Conservation (phyloP, 2,329 filamentous ascomycete genomes). For the Bipolaris gigantea region DNA sequence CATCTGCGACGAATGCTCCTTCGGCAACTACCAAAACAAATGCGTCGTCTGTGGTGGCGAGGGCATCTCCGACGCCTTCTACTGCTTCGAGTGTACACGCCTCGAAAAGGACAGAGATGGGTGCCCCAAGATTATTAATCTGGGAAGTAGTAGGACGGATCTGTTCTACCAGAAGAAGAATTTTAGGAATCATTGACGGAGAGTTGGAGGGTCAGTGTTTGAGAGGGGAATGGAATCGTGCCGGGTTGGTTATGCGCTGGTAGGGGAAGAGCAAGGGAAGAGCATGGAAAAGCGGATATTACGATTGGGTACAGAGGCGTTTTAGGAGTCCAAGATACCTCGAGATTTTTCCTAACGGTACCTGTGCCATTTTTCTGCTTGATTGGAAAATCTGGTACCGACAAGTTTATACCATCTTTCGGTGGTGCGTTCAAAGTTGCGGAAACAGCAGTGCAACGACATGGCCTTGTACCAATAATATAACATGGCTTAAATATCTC, state of each 20-base stretch:
- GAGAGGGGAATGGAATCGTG: background rate
- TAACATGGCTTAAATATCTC: background rate
- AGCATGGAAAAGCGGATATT: background rate
- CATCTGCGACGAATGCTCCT: constrained; percentile 99
- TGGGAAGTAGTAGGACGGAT: constrained; percentile 94
- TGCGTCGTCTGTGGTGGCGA: constrained; percentile 98
- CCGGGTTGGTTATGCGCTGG: background rate
- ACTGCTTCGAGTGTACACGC: constrained; percentile 98
- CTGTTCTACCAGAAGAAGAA: constrained; percentile 77
- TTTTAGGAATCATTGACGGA: constrained; percentile 59
- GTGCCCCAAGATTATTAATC: constrained; percentile 98
- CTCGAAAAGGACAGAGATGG: constrained; percentile 96
- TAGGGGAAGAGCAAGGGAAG: background rate
- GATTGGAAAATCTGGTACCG: background rate
- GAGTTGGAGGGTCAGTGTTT: background rate
- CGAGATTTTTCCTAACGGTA: background rate
- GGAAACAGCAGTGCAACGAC: background rate
- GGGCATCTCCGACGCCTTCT: constrained; percentile 97
- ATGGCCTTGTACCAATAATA: background rate
- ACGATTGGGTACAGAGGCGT: background rate
- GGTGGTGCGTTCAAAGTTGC: background rate
- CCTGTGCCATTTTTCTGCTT: background rate
- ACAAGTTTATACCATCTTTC: background rate
- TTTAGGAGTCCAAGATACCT: constrained; percentile 2
- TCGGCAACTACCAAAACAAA: constrained; percentile 99